Percentiles rank a stretch among this genome's conserved stretches.
These are phyloP conservation scores for Phytophthora megakarya DNA, from an alignment of 352 stramenopile genomes.

Conservation along the genomic window DNA sequence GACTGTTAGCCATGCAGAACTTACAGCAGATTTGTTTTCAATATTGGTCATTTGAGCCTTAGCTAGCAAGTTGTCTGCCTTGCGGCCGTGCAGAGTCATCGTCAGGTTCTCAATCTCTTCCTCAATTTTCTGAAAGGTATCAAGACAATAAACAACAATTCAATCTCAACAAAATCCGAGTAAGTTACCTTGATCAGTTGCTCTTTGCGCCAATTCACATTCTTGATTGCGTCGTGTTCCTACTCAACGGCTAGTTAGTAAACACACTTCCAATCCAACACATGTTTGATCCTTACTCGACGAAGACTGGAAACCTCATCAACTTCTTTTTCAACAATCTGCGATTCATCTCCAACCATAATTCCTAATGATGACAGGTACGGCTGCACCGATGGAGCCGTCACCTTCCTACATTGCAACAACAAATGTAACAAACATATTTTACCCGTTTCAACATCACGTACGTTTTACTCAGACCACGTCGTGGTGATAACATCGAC, in stretches of 20 bases:
- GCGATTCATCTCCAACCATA: constrained; percentile 69
- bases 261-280: not conserved
- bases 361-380: constrained; percentile 81
- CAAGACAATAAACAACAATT: not conserved
- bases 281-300: constrained; percentile 38
- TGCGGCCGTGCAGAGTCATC: constrained; percentile 67
- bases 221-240: constrained; percentile 73
- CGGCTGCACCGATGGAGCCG: constrained; percentile 66
- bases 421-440: not conserved
- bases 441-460: not conserved
- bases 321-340: constrained; percentile 82
- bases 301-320: constrained; percentile 74
- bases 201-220: constrained; percentile 72
- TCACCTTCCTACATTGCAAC: constrained; percentile 54
- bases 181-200: constrained; percentile 61
- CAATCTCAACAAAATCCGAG: not conserved
- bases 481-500: constrained; percentile 53
- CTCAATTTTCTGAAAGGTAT: constrained; percentile 66
- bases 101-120: constrained; percentile 81
- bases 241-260: constrained; percentile 16
- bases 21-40: constrained; percentile 78
- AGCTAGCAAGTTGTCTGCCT: constrained; percentile 55
- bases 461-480: constrained; percentile 51
- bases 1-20: not conserved
- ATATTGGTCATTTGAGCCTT: constrained; percentile 72